Evolutionary conservation across 805 yeast genomes (phyloP), one percentile per base, ranked within the genome.

Genomic region (Scheffersomyces ergatensis): DNA sequence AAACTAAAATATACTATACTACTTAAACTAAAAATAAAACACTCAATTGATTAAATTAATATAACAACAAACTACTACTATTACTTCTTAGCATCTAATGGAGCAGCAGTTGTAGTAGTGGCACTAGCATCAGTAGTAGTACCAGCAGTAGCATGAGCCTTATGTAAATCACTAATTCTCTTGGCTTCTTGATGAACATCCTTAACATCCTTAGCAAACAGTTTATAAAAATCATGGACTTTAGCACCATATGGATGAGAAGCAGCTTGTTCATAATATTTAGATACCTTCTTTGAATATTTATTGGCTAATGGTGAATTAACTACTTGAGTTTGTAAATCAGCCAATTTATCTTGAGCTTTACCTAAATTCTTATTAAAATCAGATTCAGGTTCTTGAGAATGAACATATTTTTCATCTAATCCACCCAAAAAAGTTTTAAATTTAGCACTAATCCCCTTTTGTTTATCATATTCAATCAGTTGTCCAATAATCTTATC

Each of bases 151-250:
- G 43, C 47, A 27, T 59, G 46, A 23, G 55, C 53, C 53, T 70
- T 71, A 60, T 82, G 78, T 54, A 83, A 54, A 27, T 76, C 83
- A 16, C 85, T 85, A 55, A 85, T 70, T 52, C 92, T 72, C 48
- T 72, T 71, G 17, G 95, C 95, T 63, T 85, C 92, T 40, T 70
- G 74, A 59, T 86, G 90, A 36, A 85, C 85, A 41, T 80, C 81
- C 39, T 65, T 63, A 1, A 76, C 84, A 48, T 81, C 85, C 43
- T 67, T 69, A 14, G 76, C 76, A 30, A 79, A 72, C 20, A 58
- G 72, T 24, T 74, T 63, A 62, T 85, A 86, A 60, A 81, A 83
- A 9, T 66, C 64, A 51, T 80, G 83, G 35, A 85, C 65, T 58
- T 72, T 81, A 18, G 76, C 58, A 5, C 93, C 93, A 40, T 68